A percentile compares a stretch with the other conserved stretches of the same genome.
phyloP scores from a whole-genome alignment of 257 asterid genomes.

The Solanum phureja region DNA sequence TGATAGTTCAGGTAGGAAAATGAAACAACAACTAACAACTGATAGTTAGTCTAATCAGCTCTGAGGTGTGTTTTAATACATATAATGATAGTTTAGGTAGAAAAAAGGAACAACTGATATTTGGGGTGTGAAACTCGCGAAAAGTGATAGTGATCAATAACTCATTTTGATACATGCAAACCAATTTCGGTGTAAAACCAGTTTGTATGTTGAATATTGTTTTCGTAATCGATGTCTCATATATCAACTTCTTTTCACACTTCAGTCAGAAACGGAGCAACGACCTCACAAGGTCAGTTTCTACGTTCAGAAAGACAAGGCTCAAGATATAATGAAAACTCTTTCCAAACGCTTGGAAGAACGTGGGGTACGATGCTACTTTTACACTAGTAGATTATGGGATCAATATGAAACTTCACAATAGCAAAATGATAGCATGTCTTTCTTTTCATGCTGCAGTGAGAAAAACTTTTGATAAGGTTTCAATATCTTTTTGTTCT shows the following conservation, averaged over 20 bases:
- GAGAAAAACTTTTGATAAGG: background rate
- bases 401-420: background rate
- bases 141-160: background rate
- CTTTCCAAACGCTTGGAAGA: constrained; percentile 44
- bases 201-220: background rate
- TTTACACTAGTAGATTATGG: background rate
- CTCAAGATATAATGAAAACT: constrained; percentile 41
- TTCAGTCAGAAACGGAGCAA: constrained; percentile 96
- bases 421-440: background rate
- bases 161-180: background rate
- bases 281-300: constrained; percentile 90
- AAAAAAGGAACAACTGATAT: background rate
- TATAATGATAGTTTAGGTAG: background rate
- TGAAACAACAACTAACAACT: background rate
- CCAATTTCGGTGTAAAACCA: background rate
- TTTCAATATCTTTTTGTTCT: constrained; percentile 2
- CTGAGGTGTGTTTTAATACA: background rate
- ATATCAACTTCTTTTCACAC: background rate
- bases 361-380: constrained; percentile 62
- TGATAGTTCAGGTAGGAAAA: background rate
- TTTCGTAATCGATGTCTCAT: background rate
- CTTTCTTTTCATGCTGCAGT: background rate
- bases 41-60: background rate
- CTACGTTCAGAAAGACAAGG: constrained; percentile 68
- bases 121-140: background rate